Evolutionary conservation across 2,329 filamentous ascomycete species (phyloP), one percentile per base, ranked within the genome.

Genomic region (Aspergillus sp.): DNA sequence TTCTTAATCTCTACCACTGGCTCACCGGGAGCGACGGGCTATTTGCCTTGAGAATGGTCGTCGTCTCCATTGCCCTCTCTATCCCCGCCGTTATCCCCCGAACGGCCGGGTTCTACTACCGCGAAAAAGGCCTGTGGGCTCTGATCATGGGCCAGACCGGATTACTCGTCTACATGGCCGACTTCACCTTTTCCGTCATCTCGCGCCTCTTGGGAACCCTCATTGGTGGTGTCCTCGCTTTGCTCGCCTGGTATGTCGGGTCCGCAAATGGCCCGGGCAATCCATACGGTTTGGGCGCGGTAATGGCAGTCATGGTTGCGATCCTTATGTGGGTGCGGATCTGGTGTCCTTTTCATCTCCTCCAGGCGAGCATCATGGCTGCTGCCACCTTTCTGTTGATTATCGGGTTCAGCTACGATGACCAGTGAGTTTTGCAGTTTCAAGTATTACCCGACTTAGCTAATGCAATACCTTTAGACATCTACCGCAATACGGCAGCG

Each of bases 221-320:
- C 0, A 60, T 82, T 9, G 83, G 83, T 0, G 83, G 83, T n/a
- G 66, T 81, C 0, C 54, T 83, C 7, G 83, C 80, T 0, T 71
- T 84, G 67, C 69, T 80, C 0, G 77, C 77, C 1, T 85, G 83
- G 83, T 85, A 85, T 45, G 79, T 83, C n/a, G 83, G 82, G 0
- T 81, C 83, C 1, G 83, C 82, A 0, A 68, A 69, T 30, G 83
- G 83, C 0, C 60, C 68, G 0, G 83, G 83, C 0, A 85, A 84
- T 60, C 76, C 82, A 0, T 85, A 83, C 23, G 83, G 83, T 0
- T 69, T 85, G 50, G 81, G 74, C 3, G 83, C 82, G 1, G 72
- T 77, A 6, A 71, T 77, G 53, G 78, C 71, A 5, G 71, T 69
- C 2, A 67, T 76, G 13, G 61, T 76, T 3, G 38, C 71, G 0